phyloP scores from a whole-genome alignment of 1,284 basidiomycete species.

The Austropuccinia psidii region DNA sequence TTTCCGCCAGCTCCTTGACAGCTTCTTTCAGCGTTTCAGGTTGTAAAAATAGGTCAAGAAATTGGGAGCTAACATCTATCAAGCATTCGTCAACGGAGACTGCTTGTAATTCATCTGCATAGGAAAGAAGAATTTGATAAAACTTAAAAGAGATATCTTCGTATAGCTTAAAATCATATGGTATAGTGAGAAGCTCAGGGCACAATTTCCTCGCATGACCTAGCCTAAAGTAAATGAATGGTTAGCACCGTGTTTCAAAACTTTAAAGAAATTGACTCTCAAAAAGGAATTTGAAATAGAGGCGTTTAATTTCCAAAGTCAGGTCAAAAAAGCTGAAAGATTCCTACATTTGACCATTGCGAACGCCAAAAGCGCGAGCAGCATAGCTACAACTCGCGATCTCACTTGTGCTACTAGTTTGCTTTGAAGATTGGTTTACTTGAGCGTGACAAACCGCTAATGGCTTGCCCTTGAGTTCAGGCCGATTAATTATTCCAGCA shows the following conservation, averaged over 20 bases:
- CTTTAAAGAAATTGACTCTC: background rate
- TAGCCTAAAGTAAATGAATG: conserved; percentile 50
- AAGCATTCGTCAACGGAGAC: conserved; percentile 94
- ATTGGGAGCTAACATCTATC: conserved; percentile 70
- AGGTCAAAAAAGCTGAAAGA: background rate
- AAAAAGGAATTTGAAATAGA: conserved; percentile 1
- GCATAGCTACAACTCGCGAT: conserved; percentile 93
- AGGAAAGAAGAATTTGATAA: conserved; percentile 80
- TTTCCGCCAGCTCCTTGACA: conserved; percentile 67
- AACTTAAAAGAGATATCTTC: conserved; percentile 55
- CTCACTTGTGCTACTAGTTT: conserved; percentile 70
- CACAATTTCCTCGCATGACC: conserved; percentile 76
- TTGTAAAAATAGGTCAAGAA: conserved; percentile 48
- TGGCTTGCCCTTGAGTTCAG: conserved; percentile 72
- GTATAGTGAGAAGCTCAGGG: conserved; percentile 67
- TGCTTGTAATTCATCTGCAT: conserved; percentile 85
- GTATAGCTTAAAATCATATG: conserved; percentile 70
- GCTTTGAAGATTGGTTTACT: conserved; percentile 57
- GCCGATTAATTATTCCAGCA: conserved; percentile 68
- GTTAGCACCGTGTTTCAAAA: background rate
- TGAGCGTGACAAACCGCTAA: conserved; percentile 92
- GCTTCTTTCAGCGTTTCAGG: conserved; percentile 40
- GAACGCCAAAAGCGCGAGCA: conserved; percentile 75
- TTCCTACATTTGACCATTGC: conserved; percentile 81
- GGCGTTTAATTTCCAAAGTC: background rate